Conservation (phyloP, 345 rosid species). For the Brassica carinata region DNA sequence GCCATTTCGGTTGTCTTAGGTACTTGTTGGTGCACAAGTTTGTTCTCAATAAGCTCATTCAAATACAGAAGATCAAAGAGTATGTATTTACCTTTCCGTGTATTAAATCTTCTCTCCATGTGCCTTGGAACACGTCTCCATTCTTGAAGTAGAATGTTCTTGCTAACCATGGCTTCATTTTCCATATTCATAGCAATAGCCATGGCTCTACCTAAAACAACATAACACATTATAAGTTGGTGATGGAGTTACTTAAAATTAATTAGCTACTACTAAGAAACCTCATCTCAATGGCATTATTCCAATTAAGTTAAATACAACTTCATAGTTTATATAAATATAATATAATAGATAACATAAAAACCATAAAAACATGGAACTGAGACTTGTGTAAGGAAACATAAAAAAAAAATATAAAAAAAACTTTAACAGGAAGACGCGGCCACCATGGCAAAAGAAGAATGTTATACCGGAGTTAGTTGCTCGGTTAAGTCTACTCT, state of each 20-base stretch:
- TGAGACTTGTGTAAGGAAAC: not conserved
- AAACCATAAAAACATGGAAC: constrained; percentile 10
- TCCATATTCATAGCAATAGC: constrained; percentile 67
- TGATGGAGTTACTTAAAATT: not conserved
- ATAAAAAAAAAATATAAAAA: not conserved
- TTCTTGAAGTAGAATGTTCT: constrained; percentile 83
- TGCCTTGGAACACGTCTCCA: constrained; percentile 96
- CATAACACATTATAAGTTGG: not conserved
- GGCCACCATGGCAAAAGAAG: not conserved
- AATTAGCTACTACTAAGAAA: constrained; percentile 7
- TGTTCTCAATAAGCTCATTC: constrained; percentile 8
- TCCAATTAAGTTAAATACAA: not conserved
- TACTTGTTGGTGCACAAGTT: not conserved
- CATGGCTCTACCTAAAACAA: constrained; percentile 59
- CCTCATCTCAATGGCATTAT: too few species aligned
- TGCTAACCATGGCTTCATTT: constrained; percentile 52
- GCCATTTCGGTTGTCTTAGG: not conserved
- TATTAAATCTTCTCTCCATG: constrained; percentile 94
- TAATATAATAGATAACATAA: not conserved
- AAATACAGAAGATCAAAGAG: not conserved
- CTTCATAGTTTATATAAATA: not conserved
- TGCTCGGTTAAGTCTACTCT: constrained; percentile 47
- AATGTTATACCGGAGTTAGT: constrained; percentile 45
- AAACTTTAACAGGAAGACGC: not conserved
- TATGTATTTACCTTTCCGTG: constrained; percentile 78